phyloP scores from a whole-genome alignment of 2,329 filamentous ascomycete genomes.

The Chrysosporium queenslandicum region DNA sequence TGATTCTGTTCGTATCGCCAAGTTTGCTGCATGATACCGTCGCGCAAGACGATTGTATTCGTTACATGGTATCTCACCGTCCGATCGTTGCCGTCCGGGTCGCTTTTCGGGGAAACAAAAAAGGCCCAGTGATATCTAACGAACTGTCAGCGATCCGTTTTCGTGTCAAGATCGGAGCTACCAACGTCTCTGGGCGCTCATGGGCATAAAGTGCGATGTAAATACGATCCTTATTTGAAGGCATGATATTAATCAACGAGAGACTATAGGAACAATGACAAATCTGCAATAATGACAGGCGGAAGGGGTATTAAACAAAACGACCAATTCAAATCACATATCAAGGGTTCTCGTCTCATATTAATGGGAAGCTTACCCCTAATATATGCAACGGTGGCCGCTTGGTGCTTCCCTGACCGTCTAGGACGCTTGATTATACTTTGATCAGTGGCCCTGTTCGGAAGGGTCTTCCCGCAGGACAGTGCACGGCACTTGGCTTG shows the following conservation, averaged over 20 bases:
- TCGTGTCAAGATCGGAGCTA: not conserved
- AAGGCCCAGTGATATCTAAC: constrained; percentile 11
- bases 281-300: not conserved
- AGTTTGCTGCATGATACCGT: not conserved
- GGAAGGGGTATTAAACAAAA: not conserved
- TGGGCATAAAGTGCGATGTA: constrained; percentile 29
- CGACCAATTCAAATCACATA: not conserved
- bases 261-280: no score
- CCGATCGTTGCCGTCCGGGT: constrained; percentile 16
- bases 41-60: constrained; percentile 8
- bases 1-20: constrained; percentile 15
- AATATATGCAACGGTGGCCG: no score
- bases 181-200: constrained; percentile 14
- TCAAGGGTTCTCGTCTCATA: no score
- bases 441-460: not conserved
- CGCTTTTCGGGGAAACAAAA: constrained; percentile 19
- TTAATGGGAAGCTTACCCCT: no score
- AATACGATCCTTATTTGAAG: constrained; percentile 22
- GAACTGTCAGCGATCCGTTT: not conserved
- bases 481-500: not conserved
- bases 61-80: constrained; percentile 19
- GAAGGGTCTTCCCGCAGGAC: not conserved
- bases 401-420: no score
- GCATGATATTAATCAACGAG: not conserved
- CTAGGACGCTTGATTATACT: not conserved